Base-by-base conservation (phyloP, 768 basidiomycete species). In the Lentinula aciculospora region DNA sequence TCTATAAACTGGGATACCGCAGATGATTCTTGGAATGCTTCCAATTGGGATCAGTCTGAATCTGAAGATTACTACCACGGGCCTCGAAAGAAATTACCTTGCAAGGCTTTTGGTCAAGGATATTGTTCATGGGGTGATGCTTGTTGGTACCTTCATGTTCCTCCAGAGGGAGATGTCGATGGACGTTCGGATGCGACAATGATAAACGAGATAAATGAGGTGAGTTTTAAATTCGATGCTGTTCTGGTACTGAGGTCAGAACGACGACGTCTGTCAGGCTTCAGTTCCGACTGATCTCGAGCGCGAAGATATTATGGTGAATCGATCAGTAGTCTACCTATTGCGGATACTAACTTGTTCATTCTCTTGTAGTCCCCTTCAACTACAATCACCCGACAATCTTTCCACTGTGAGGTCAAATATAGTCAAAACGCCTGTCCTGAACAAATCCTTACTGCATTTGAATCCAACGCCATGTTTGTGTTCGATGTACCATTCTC, bases 71-170 rank as follows among this genome's bases (percentile, higher is more conserved):
- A 17, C 45, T 19, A 3, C 17, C 50, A 21, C 50, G 6, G 23
- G 21, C 45, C 53, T 45, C 28, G n/a, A 4, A 29, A 66, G 53
- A 61, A 62, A 3, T 57, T 64, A 23, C 70, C 69, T 23, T 76
- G 74, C 60, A 69, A 65, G 57, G 62, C 55, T 21, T 74, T 68
- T 62, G 72, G 69, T 1, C 72, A 76, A 60, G 74, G 74, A 8
- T 63, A 67, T 61, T 76, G 75, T 50, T 9, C 5, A 10, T 60
- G 23, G 10, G 72, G 70, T 12, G 70, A 71, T 28, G 44, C 47
- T 10, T 75, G 75, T 53, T 34, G 7, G 7, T 71, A 64, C 49
- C 54, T 62, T 19, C 75, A 76, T 53, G 60, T 70, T 31, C 53
- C 62, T n/a, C 60, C 53, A 34, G 64, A 67, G 17, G 31, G 28